Percentiles rank a stretch among this genome's conserved stretches.
Conservation (phyloP, 1,139 yeast species). For the Geotrichum histeridarum region DNA sequence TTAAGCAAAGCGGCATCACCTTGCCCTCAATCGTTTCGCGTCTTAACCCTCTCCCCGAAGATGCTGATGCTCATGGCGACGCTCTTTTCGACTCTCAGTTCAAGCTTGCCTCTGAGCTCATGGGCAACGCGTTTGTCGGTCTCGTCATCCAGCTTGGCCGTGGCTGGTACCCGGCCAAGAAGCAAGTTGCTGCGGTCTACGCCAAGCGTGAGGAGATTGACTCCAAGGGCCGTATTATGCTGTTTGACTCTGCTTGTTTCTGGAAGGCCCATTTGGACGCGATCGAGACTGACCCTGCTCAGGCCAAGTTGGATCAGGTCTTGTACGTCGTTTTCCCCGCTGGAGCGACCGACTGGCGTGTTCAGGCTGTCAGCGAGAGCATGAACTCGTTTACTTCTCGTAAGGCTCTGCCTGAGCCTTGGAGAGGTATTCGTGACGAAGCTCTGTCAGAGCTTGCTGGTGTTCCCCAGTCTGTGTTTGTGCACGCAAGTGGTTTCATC, state of each 20-base stretch:
- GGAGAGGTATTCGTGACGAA: constrained; percentile 94
- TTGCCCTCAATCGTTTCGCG: constrained; percentile 75
- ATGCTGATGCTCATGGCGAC: constrained; percentile 51
- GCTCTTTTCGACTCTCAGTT: constrained; percentile 64
- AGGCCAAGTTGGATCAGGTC: constrained; percentile 45
- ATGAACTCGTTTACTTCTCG: constrained; percentile 78
- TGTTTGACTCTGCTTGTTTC: constrained; percentile 71
- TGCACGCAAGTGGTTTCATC: constrained; percentile 96
- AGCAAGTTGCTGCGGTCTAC: constrained; percentile 67
- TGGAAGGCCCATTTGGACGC: constrained; percentile 91
- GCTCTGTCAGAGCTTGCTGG: constrained; percentile 68
- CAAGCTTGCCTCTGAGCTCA: constrained; percentile 64
- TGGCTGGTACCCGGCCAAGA: constrained; percentile 89
- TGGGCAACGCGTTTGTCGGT: constrained; percentile 74
- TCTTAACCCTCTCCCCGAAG: constrained; percentile 80
- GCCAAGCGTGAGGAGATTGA: constrained; percentile 32
- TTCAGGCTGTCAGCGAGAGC: constrained; percentile 79
- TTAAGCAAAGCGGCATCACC: constrained; percentile 44
- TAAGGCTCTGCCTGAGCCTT: constrained; percentile 77
- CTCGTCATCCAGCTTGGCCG: constrained; percentile 68
- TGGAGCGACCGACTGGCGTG: constrained; percentile 65
- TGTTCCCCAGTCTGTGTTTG: constrained; percentile 77
- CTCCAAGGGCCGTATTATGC: constrained; percentile 58
- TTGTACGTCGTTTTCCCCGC: constrained; percentile 80
- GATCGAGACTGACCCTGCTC: constrained; percentile 49